Base-by-base conservation (phyloP, 2,329 filamentous ascomycete species). In the Didymella keratinophila region DNA sequence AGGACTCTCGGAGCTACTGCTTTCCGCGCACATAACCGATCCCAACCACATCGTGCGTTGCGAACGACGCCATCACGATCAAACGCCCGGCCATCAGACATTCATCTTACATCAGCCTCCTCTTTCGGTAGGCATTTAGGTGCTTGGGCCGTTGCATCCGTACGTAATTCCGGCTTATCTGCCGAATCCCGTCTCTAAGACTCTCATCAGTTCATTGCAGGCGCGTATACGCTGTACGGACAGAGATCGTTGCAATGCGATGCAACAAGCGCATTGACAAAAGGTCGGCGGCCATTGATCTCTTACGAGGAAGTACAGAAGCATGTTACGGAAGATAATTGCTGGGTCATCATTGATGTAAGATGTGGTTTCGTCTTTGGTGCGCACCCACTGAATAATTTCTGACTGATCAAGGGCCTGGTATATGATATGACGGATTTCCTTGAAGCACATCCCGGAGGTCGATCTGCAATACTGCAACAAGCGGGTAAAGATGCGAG, bases 401-500 rank as follows among this genome's bases (percentile, higher is more conserved):
- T 32, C 51, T 53, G 42, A 53, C 18, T 21, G 3, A 12, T 18
- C 1, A n/a, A 53, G 51, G 51, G 51, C 32, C 12, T 46, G 34
- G 51, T 53, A 14, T 53, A 53, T 23, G 34, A 53, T 18, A 46
- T 53, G 51, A 53, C 51, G 12, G 43, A 47, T 2, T 53, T 53
- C 18, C 14, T 53, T 18, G 51, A 53, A 41, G 43, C 34, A 18
- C 51, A 53, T 41, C 51, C 51, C 11, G 51, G 51, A 25, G 51
- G 51, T 11, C 32, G 51, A 25, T 36, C 51, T 6, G 51, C 51
- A 10, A 53, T 53, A 30, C 11, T 53, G 42, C 51, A 53, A 34
- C 51, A 53, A 41, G 51, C 51, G 16, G 51, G 51, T 9, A 53
- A 47, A 41, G 51, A 53, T 25, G 51, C 51, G 23, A 53, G 51